These are phyloP conservation scores for Aspergillus bridgeri DNA, from an alignment of 495 filamentous ascomycete genomes.

Conservation along the genomic window DNA sequence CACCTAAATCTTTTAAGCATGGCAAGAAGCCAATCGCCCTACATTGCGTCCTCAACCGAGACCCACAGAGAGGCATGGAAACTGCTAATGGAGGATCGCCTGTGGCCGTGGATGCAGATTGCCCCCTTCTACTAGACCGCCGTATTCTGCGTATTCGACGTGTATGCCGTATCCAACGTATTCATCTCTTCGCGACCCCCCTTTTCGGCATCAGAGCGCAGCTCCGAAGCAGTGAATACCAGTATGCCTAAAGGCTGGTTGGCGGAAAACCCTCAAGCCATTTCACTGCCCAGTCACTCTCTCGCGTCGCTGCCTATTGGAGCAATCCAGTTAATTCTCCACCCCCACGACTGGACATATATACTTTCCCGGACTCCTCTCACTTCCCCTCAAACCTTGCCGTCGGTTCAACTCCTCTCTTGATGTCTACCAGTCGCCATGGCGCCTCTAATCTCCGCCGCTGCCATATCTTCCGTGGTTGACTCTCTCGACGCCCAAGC, in stretches of 20 bases:
- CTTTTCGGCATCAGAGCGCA: not conserved
- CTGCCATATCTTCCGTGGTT: slow-evolving; percentile 25
- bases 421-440: not conserved
- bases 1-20: not conserved
- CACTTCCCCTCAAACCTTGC: not conserved
- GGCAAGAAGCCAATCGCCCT: not conserved
- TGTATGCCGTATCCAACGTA: not conserved
- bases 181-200: not conserved
- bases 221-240: not conserved
- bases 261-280: not conserved
- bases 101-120: not conserved
- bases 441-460: not conserved
- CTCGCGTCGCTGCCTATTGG: not conserved
- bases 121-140: not conserved
- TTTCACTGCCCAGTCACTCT: not conserved
- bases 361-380: not conserved
- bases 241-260: not conserved
- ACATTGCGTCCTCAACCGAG: not conserved
- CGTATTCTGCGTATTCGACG: not conserved
- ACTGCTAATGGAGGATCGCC: not conserved
- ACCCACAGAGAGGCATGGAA: not conserved
- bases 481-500: slow-evolving; percentile 25
- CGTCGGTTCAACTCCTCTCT: not conserved
- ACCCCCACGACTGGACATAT: not conserved
- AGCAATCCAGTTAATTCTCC: not conserved